Conservation (phyloP, 1,284 basidiomycete species). For the Ganoderma resinaceum region DNA sequence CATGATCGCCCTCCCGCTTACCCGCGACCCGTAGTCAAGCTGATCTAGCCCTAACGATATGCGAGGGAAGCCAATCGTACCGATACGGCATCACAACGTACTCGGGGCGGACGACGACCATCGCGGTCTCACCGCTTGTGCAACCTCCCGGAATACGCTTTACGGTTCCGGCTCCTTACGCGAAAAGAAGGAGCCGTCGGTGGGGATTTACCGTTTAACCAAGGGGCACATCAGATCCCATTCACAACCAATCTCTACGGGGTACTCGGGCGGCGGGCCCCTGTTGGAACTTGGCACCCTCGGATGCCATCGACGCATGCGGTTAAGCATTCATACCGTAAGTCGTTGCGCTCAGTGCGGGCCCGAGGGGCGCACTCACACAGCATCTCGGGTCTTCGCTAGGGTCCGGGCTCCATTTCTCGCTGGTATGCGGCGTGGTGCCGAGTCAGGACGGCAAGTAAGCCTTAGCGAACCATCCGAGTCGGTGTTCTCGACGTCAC, state of each 20-base stretch:
- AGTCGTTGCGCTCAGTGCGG: no score
- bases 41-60: neutral
- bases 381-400: neutral
- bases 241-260: neutral
- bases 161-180: neutral
- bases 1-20: no score
- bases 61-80: neutral
- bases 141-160: neutral
- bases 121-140: neutral
- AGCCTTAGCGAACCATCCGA: no score
- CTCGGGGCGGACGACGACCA: neutral
- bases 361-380: no score
- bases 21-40: no score
- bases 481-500: slow-evolving; percentile 30
- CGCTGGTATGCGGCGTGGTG: neutral
- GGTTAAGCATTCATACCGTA: no score
- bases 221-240: neutral
- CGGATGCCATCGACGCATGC: neutral
- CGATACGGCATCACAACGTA: neutral
- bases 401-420: neutral
- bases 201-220: neutral
- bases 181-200: neutral
- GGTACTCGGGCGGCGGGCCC: neutral
- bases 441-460: no score
- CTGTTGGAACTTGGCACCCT: neutral